Evolutionary conservation across 2,329 filamentous ascomycete genomes (phyloP), one percentile per base, ranked within the genome.

Genomic region (Orbilia quercus): DNA sequence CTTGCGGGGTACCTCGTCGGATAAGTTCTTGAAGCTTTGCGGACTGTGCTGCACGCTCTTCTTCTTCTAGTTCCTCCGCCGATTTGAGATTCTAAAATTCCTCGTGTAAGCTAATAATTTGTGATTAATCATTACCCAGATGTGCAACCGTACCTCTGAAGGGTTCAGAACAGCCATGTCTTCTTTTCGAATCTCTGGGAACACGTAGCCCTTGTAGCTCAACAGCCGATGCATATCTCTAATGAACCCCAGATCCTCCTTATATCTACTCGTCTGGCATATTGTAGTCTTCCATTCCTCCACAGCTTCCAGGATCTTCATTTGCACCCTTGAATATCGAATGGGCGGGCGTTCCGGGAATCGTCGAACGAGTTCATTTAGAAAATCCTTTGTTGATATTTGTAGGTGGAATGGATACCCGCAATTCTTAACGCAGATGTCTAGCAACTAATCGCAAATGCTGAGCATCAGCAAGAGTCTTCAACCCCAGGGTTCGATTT

Each of bases 381-480:
- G 88, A 78, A 99, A 99, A 79, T 99, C 95, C 81, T 99, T 99
- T 77, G 95, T 98, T 81, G 91, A 93, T 80, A 99, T 97, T 82
- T 99, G 95, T 69, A 99, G 88, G 80, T 99, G 95, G 82, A 99
- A 99, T 0, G 95, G 93, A 80, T 99, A 99, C 78, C 95, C 95
- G 85, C 95, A 99, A 83, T 99, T 99, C 85, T 99, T 99, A 82
- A 98, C 95, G 82, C 95, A 98, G 75, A 98, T 98, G 81, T 99
- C 95, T 80, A 99, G 91, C 77, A 99, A 87, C 83, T 89, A 78
- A 67, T 80, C 25, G 22, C n/a, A 18, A 31, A 55, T 62, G 47
- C 44, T 64, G 38, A 70, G 57, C 14, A 62, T 62, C 45, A 60
- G 72, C 45, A 53, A 60, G 38, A 58, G 45, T 20, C 50, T 18